Evolutionary conservation across 1,139 yeast genomes (phyloP), one percentile per base, ranked within the genome.

Genomic region (Yamadazyma triangularis): DNA sequence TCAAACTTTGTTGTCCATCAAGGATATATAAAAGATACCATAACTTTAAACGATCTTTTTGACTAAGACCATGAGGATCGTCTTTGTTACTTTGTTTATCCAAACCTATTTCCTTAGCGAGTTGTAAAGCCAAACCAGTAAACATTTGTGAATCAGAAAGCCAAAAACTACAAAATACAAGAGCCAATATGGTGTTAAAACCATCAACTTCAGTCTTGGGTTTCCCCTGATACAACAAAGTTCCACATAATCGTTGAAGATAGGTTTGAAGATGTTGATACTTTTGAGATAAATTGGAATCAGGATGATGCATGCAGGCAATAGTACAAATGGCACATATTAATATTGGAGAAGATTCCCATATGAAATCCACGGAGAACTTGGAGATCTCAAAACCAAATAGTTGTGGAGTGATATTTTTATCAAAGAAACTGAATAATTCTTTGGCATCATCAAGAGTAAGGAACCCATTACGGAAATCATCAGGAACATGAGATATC

Each of bases 81-180:
- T 13, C 20, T 7, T 23, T 8, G 5, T 33, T 25, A 16, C 36
- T 29, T 1, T 73, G 68, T 19, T 57, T 54, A 34, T 76, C 67
- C 18, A 75, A 50, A 4, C 77, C 77, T 39, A 69, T 62, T 37
- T 69, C 79, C 40, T 67, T 71, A 0, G 86, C 85, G 23, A 80
- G 51, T 45, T 80, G 84, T 14, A 79, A 49, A 0, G 87, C 87
- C 29, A 80, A 50, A 0, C 86, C 83, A 1, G 84, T 76, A 41
- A 79, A 77, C 74, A 77, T 67, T 44, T 77, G 82, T 7, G 77
- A 70, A 37, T 78, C 72, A 8, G 80, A 70, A 28, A 80, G 64
- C 87, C 87, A 80, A 45, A 79, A 77, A 30, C 84, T 79, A 42
- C 84, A 79, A 22, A 80, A 68, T 15, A 79, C 69, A 27, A 80